Evolutionary conservation across 106 monocot species (phyloP).

Genomic region (Chionographis japonica): DNA sequence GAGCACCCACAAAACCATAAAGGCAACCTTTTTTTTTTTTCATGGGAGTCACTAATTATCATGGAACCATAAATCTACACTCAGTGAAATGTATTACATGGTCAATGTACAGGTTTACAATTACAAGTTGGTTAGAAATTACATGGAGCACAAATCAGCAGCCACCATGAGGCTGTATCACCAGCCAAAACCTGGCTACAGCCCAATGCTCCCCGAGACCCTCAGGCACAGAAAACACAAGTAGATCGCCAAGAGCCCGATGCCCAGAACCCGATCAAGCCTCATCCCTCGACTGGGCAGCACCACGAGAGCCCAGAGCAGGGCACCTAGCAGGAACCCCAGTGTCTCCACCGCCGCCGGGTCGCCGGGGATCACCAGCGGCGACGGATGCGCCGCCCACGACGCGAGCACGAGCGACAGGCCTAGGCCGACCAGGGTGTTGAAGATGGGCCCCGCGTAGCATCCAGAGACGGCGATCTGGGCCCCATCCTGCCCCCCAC

Average conservation of each 20-base stretch:
- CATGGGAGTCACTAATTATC: too few species aligned
- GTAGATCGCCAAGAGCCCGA: constrained; percentile 47
- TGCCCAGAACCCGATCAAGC: constrained; percentile 38
- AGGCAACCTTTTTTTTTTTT: too few species aligned
- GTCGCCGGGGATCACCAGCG: constrained; percentile 25
- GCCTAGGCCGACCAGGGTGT: constrained; percentile 41
- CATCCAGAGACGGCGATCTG: constrained; percentile 56
- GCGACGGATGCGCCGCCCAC: constrained; percentile 27
- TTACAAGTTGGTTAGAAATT: too few species aligned
- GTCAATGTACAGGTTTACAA: too few species aligned
- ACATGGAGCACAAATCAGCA: too few species aligned
- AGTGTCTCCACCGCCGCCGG: constrained; percentile 27
- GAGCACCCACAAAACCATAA: too few species aligned
- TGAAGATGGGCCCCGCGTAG: constrained; percentile 52
- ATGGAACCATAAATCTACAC: too few species aligned
- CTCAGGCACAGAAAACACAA: constrained; percentile 42
- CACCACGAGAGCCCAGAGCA: constrained; percentile 44
- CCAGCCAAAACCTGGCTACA: not conserved
- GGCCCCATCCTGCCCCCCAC: constrained; percentile 34
- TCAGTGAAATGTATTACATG: too few species aligned
- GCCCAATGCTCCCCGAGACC: constrained; percentile 17
- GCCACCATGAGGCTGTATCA: too few species aligned
- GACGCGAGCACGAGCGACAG: constrained; percentile 28
- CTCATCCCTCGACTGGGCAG: constrained; percentile 46
- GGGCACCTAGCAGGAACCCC: constrained; percentile 27